These are phyloP conservation scores for Paecilomyces fulvus DNA, from an alignment of 2,329 filamentous ascomycete genomes.

Conservation along the genomic window DNA sequence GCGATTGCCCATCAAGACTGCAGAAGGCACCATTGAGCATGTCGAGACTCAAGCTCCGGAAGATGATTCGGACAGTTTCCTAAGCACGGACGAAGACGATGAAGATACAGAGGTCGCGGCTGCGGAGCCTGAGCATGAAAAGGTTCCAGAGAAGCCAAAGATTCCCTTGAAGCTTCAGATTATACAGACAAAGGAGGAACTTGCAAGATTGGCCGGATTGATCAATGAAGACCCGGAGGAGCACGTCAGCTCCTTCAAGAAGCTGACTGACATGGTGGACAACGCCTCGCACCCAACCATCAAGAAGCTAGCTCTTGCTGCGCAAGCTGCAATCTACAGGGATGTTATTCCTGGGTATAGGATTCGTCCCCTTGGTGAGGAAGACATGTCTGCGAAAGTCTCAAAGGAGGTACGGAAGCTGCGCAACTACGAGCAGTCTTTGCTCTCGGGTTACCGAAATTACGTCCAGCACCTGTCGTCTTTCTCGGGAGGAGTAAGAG, in stretches of 20 bases:
- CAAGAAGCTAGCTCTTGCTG: slow-evolving; percentile 75
- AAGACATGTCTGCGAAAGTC: slow-evolving; percentile 66
- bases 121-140: slow-evolving; percentile 34
- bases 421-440: slow-evolving; percentile 75
- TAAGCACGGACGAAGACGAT: slow-evolving; percentile 50
- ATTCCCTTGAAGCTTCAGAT: slow-evolving; percentile 73
- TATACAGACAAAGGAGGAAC: slow-evolving; percentile 78
- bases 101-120: slow-evolving; percentile 42
- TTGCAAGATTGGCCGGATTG: slow-evolving; percentile 70
- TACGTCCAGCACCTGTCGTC: slow-evolving; percentile 70
- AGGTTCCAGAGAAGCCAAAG: slow-evolving; percentile 45
- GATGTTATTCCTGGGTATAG: slow-evolving; percentile 95
- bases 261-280: slow-evolving; percentile 63
- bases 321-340: slow-evolving; percentile 85
- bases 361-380: slow-evolving; percentile 73
- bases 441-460: slow-evolving; percentile 74
- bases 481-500: slow-evolving; percentile 52
- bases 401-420: slow-evolving; percentile 85
- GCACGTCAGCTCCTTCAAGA: slow-evolving; percentile 69
- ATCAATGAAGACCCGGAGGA: slow-evolving; percentile 94
- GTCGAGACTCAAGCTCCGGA: slow-evolving; percentile 37
- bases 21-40: slow-evolving; percentile 63
- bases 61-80: slow-evolving; percentile 56
- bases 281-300: slow-evolving; percentile 57
- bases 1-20: slow-evolving; percentile 77